Evolutionary conservation across 2,329 filamentous ascomycete species (phyloP).

Genomic region (Neonectria punicea): DNA sequence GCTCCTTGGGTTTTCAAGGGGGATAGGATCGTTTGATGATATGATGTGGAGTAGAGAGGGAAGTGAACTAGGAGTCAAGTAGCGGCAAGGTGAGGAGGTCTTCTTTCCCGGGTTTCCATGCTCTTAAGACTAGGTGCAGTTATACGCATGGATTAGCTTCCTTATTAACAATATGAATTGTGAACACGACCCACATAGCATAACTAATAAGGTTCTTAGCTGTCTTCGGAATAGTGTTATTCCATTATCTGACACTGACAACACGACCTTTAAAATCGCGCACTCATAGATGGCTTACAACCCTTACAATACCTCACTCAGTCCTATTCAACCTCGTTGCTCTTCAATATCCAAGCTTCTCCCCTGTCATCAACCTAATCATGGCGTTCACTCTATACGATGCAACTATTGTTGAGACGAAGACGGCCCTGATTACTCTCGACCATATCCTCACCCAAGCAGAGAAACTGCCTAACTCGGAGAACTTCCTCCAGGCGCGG

Average conservation of each 20-base stretch:
- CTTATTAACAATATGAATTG: too few relatives aligned
- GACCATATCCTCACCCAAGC: slow-evolving; percentile 45
- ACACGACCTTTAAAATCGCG: neutral
- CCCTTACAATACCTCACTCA: too few relatives aligned
- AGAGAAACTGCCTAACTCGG: slow-evolving; percentile 44
- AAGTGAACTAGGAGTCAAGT: neutral
- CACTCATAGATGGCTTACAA: neutral
- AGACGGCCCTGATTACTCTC: slow-evolving; percentile 38
- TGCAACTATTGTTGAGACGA: slow-evolving; percentile 43
- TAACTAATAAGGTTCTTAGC: too few relatives aligned
- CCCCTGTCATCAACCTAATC: neutral
- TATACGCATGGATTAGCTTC: too few relatives aligned
- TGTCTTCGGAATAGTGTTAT: neutral
- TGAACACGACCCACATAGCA: too few relatives aligned
- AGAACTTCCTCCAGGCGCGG: slow-evolving; percentile 43
- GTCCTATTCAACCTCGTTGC: neutral
- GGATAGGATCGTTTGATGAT: too few relatives aligned
- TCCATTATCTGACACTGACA: neutral
- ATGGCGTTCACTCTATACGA: slow-evolving; percentile 49
- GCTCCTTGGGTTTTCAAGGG: neutral
- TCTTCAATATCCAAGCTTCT: neutral
- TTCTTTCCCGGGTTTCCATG: too few relatives aligned
- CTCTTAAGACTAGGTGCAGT: too few relatives aligned
- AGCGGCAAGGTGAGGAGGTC: too few relatives aligned
- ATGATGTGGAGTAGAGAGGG: neutral